phyloP scores from a whole-genome alignment of 208 protist species.

The Acanthamoeba royreba region DNA sequence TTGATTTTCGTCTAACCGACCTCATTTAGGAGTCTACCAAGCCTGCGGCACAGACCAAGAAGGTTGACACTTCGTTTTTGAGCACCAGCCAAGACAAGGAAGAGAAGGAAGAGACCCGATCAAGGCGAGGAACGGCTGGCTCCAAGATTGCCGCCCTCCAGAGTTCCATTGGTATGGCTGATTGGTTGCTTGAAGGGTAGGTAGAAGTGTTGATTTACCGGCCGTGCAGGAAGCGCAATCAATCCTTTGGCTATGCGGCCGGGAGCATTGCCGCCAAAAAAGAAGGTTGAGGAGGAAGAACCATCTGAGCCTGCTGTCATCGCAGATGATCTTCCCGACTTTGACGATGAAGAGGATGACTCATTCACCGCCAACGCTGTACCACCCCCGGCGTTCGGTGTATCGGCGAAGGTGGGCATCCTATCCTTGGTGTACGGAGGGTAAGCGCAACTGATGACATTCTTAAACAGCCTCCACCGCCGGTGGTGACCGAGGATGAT shows the following conservation, averaged over 20 bases:
- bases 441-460: too few relatives aligned
- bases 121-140: neutral
- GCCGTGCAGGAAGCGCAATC: neutral
- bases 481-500: neutral
- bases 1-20: neutral
- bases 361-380: too few relatives aligned
- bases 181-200: too few relatives aligned
- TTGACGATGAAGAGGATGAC: slow-evolving; percentile 10
- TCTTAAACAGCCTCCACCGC: too few relatives aligned
- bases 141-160: neutral
- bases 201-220: neutral
- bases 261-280: neutral
- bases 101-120: neutral
- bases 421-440: too few relatives aligned
- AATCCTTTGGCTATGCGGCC: neutral
- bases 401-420: too few relatives aligned
- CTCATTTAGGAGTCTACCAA: neutral
- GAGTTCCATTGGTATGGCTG: neutral
- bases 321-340: neutral
- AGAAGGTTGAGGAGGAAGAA: neutral
- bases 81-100: neutral
- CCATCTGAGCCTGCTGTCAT: neutral
- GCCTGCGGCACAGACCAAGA: neutral
- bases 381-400: too few relatives aligned
- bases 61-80: neutral